phyloP scores from a whole-genome alignment of 371 early-diverging fungal species.

The Apophysomyces ossiformis region DNA sequence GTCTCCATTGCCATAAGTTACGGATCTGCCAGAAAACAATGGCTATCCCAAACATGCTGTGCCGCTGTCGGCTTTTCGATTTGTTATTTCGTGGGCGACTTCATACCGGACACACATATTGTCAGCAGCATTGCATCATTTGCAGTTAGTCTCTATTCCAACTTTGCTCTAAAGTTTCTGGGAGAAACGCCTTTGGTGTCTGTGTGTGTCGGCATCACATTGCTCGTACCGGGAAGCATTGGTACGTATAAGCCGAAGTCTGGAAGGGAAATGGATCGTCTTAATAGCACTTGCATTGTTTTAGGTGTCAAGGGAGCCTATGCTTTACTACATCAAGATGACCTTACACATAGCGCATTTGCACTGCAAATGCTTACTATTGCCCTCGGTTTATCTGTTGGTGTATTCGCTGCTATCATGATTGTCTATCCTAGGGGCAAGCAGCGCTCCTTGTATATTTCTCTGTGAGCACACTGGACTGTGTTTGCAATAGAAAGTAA shows the following conservation, averaged over 20 bases:
- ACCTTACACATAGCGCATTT: conserved; percentile 31
- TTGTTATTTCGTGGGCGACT: conserved; percentile 37
- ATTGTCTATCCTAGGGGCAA: conserved; percentile 51
- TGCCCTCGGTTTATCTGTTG: conserved; percentile 48
- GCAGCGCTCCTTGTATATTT: conserved; percentile 41
- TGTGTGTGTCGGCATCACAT: conserved; percentile 45
- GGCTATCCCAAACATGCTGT: conserved; percentile 38
- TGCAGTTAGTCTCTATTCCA: conserved; percentile 45
- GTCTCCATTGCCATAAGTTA: conserved; percentile 44
- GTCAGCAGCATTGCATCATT: conserved; percentile 48
- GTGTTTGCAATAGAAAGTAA: neutral
- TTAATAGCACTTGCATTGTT: neutral
- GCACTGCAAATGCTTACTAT: conserved; percentile 45
- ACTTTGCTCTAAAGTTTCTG: conserved; percentile 41
- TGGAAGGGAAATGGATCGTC: neutral
- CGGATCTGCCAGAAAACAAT: conserved; percentile 45
- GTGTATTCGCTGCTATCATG: conserved; percentile 51
- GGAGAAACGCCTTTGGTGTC: conserved; percentile 45
- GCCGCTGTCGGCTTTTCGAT: conserved; percentile 38
- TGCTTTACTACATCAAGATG: conserved; percentile 40
- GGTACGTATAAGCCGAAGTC: conserved; percentile 26
- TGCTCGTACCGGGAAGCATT: conserved; percentile 52
- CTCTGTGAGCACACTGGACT: conserved; percentile 25
- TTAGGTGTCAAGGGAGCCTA: conserved; percentile 52
- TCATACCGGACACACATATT: conserved; percentile 40